Percentiles rank a stretch among this genome's conserved stretches.
Evolutionary conservation across 805 yeast species (phyloP).

Genomic region (Clavispora vitiphila): DNA sequence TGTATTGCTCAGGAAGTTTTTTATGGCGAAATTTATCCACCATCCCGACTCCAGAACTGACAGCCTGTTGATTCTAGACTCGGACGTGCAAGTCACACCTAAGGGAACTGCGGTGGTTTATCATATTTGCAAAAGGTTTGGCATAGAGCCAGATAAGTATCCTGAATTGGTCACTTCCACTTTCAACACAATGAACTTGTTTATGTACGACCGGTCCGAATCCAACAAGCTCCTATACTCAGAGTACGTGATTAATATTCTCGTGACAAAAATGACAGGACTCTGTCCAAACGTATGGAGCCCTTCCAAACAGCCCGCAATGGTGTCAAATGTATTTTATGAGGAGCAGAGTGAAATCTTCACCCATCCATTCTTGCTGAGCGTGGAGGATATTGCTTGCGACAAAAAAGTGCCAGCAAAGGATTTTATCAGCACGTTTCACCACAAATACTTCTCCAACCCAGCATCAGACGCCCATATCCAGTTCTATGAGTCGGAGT

Average conservation of each 20-base stretch:
- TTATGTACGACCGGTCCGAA: constrained; percentile 59
- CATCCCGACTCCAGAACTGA: constrained; percentile 73
- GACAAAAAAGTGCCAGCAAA: not conserved
- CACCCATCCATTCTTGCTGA: not conserved
- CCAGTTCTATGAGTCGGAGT: constrained; percentile 68
- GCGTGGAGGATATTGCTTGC: constrained; percentile 1
- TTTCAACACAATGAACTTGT: constrained; percentile 68
- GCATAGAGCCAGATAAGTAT: constrained; percentile 34
- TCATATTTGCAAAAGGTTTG: constrained; percentile 53
- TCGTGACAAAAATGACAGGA: constrained; percentile 65
- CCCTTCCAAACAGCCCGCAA: constrained; percentile 49
- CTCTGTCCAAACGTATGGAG: constrained; percentile 65
- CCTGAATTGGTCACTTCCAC: constrained; percentile 50
- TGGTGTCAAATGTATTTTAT: constrained; percentile 5
- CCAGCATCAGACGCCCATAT: constrained; percentile 81
- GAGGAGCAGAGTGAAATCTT: not conserved
- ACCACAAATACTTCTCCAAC: constrained; percentile 74
- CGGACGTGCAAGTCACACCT: constrained; percentile 69
- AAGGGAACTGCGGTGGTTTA: constrained; percentile 76
- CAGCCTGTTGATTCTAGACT: constrained; percentile 19
- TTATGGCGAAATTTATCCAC: constrained; percentile 62
- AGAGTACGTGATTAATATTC: constrained; percentile 56
- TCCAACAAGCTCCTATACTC: constrained; percentile 57
- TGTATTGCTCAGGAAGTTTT: constrained; percentile 46
- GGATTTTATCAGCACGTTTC: constrained; percentile 50